Evolutionary conservation across 2,329 filamentous ascomycete species (phyloP), one percentile per base, ranked within the genome.

Genomic region (Blumeria graminis): DNA sequence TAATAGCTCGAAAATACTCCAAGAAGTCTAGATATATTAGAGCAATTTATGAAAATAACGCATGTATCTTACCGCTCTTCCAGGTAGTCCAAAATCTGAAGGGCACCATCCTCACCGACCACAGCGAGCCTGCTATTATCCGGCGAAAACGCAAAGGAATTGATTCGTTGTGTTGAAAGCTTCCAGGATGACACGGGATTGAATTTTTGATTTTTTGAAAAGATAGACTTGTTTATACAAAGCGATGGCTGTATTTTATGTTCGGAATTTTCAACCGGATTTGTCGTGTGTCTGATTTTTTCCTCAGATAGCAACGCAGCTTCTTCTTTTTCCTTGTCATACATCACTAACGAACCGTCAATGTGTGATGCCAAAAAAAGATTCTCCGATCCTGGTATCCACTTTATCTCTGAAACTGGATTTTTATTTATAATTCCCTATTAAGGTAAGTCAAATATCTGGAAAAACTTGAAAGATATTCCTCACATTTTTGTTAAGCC

Each of bases 271-370:
- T 65, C 55, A 55, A 58, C 56, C 59, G 62, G 58, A 59, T 66
- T 60, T 59, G 66, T 63, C 57, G 63, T 58, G 59, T 65, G 55
- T 58, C 62, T 9, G 55, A 58, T 59, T 57, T 77, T 73, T 36
- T 83, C 76, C 65, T 94, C 87, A 0, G 84, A 76, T 3, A 78
- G 74, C 64, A 94, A 92, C 1, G 80, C 74, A 0, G 82, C 81
- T 66, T 95, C 89, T 61, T 95, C 89, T 67, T 92, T 94, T 65
- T 95, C 89, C 69, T 96, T 98, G 69, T 98, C 92, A 63, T 96
- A 98, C 1, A 96, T 87, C 2, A 98, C 77, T 48, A 98, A 69
- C 2, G 84, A 83, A 1, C 92, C 92, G 65, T 98, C 89, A 74
- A 87, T 85, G 67, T 96, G 89, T 10, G 88, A 84, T 10, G 89